These are phyloP conservation scores for Rhizoclosmatium globosum DNA, from an alignment of 192 early-diverging fungal genomes.

Conservation along the genomic window DNA sequence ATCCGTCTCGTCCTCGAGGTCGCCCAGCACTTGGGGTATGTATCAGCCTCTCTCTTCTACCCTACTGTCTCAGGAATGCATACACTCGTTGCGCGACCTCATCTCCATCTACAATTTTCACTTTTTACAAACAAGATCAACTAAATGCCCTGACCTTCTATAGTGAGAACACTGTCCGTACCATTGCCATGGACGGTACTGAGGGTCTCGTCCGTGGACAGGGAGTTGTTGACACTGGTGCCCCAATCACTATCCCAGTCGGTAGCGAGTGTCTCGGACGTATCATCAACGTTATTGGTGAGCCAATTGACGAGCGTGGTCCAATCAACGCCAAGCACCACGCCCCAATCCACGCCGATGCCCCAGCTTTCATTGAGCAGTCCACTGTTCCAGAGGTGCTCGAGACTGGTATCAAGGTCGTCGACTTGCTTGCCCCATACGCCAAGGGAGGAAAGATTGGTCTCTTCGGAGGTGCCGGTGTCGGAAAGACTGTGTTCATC, in stretches of 20 bases:
- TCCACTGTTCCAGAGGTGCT: slow-evolving; percentile 93
- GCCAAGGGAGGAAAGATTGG: slow-evolving; percentile 98
- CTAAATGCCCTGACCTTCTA: background rate
- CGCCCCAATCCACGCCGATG: slow-evolving; percentile 88
- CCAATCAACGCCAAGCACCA: slow-evolving; percentile 91
- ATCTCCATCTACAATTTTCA: background rate
- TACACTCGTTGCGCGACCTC: background rate
- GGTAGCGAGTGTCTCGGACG: slow-evolving; percentile 95
- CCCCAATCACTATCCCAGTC: slow-evolving; percentile 91
- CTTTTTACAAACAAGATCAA: background rate
- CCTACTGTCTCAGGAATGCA: background rate
- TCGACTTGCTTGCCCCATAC: slow-evolving; percentile 97
- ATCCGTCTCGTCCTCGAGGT: slow-evolving; percentile 94
- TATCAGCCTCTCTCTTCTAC: background rate
- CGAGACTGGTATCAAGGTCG: slow-evolving; percentile 98
- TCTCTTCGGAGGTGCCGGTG: slow-evolving; percentile 98
- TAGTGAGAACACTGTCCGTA: slow-evolving; percentile 95
- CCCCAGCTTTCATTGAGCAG: slow-evolving; percentile 96
- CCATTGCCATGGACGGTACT: slow-evolving; percentile 99
- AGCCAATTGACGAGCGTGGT: slow-evolving; percentile 97
- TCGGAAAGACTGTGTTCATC: slow-evolving; percentile 99
- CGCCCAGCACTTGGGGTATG: slow-evolving; percentile 89
- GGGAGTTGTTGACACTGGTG: slow-evolving; percentile 90
- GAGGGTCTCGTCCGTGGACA: slow-evolving; percentile 98
- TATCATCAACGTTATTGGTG: slow-evolving; percentile 99